Percentiles rank a stretch among this genome's conserved stretches.
Conservation (phyloP, 805 yeast genomes). For the Candida peoriensis region DNA sequence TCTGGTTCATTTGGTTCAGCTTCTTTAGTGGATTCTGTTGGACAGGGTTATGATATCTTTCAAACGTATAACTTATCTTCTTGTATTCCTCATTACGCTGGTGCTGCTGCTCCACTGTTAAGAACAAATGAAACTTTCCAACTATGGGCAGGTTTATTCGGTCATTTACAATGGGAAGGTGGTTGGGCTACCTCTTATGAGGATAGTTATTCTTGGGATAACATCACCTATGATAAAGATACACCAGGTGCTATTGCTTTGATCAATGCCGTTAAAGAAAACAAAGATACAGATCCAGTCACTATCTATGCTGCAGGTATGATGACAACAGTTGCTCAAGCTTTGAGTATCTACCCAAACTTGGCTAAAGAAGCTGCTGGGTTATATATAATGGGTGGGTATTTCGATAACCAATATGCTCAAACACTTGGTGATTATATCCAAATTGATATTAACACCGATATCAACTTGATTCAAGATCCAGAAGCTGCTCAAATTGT, state of each 20-base stretch:
- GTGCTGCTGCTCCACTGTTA: constrained; percentile 36
- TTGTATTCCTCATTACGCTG: constrained; percentile 34
- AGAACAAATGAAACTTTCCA: constrained; percentile 37
- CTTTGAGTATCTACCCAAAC: constrained; percentile 34
- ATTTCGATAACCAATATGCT: constrained; percentile 35
- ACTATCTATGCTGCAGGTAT: constrained; percentile 37
- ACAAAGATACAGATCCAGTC: constrained; percentile 30
- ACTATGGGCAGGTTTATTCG: constrained; percentile 33
- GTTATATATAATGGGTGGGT: constrained; percentile 41
- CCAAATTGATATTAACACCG: constrained; percentile 36
- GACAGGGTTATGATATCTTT: constrained; percentile 28
- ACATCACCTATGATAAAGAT: constrained; percentile 26
- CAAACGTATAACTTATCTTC: constrained; percentile 29
- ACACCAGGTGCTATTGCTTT: constrained; percentile 34
- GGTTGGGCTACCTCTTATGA: constrained; percentile 30
- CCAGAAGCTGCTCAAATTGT: constrained; percentile 45
- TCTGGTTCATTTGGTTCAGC: constrained; percentile 36
- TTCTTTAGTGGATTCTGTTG: constrained; percentile 34
- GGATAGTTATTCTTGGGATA: constrained; percentile 29
- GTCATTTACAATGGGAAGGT: constrained; percentile 40
- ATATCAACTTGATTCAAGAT: constrained; percentile 39
- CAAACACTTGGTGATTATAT: constrained; percentile 29
- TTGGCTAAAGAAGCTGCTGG: constrained; percentile 35
- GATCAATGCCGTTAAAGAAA: constrained; percentile 34
- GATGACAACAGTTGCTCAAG: constrained; percentile 43